These are phyloP conservation scores for Candida mesenterica DNA, from an alignment of 1,139 yeast genomes.

Conservation along the genomic window DNA sequence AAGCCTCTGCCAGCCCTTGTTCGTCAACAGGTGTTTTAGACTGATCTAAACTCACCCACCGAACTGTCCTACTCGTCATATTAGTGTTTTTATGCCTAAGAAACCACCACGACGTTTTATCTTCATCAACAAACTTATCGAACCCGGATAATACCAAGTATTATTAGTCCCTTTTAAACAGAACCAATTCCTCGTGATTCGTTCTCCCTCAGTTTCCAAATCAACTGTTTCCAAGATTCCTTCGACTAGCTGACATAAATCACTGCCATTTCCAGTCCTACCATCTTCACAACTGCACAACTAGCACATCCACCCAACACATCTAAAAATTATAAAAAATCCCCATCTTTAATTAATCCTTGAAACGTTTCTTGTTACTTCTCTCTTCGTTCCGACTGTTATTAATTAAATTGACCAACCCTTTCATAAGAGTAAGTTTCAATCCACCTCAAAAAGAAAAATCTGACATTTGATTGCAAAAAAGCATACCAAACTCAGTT, in stretches of 20 bases:
- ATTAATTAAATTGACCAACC: slow-evolving; percentile 15
- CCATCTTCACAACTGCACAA: slow-evolving; percentile 1
- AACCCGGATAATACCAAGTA: slow-evolving; percentile 44
- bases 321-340: slow-evolving; percentile 10
- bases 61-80: too few species aligned
- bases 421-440: slow-evolving; percentile 43
- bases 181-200: neutral
- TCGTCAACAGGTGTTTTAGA: too few species aligned
- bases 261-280: neutral
- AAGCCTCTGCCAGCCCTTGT: too few species aligned
- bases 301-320: slow-evolving; percentile 3
- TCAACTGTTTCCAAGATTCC: slow-evolving; percentile 11
- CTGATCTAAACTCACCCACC: too few species aligned
- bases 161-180: neutral
- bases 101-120: slow-evolving; percentile 39
- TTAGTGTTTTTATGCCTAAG: slow-evolving; percentile 51
- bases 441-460: slow-evolving; percentile 31
- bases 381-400: slow-evolving; percentile 43
- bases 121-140: slow-evolving; percentile 30
- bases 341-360: slow-evolving; percentile 10
- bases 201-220: slow-evolving; percentile 4
- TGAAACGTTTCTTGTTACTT: slow-evolving; percentile 54
- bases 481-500: neutral
- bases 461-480: neutral
- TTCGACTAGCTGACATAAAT: slow-evolving; percentile 16